Percentiles rank a stretch among this genome's conserved stretches.
These are phyloP conservation scores for Cafeteria roenbergensis DNA, from an alignment of 108 stramenopile genomes.

Conservation along the genomic window DNA sequence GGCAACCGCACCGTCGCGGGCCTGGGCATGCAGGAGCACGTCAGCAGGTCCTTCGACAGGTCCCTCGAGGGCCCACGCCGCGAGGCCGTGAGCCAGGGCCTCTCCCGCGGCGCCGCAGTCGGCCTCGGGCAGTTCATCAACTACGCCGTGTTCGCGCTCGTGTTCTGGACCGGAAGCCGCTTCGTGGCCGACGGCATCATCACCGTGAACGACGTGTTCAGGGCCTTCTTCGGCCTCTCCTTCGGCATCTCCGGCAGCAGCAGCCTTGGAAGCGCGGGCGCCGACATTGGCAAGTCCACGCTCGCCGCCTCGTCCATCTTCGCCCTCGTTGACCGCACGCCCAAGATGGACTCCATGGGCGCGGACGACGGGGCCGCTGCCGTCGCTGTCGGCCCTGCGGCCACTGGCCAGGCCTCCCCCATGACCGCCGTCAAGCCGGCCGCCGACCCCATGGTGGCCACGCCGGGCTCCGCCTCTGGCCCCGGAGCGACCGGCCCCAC, in stretches of 20 bases:
- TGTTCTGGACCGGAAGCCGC: conserved; percentile 25
- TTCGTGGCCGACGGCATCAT: conserved; percentile 22
- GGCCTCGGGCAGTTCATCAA: conserved; percentile 32
- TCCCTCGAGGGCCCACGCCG: conserved; percentile 20
- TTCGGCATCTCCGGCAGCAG: conserved; percentile 31
- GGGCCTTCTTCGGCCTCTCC: conserved; percentile 30
- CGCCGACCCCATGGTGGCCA: too few species aligned
- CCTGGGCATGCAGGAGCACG: conserved; percentile 32
- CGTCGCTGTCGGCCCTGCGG: too few species aligned
- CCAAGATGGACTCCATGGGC: conserved; percentile 13
- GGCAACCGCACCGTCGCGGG: conserved; percentile 49
- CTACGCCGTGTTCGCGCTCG: conserved; percentile 29
- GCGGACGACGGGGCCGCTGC: not conserved
- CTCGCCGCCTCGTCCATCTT: conserved; percentile 34
- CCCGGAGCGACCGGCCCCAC: not conserved
- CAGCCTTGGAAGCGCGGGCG: conserved; percentile 26
- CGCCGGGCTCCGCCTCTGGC: too few species aligned
- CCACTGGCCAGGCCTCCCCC: too few species aligned
- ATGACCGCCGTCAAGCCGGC: too few species aligned
- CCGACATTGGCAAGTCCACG: conserved; percentile 25
- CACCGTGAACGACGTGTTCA: conserved; percentile 28
- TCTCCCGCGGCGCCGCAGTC: conserved; percentile 18
- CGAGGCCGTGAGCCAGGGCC: conserved; percentile 16
- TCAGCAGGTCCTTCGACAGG: conserved; percentile 32
- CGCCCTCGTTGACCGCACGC: conserved; percentile 23